A percentile compares a stretch with the other conserved stretches of the same genome.
These are phyloP conservation scores for Podospora tetraspora DNA, from an alignment of 495 filamentous ascomycete species.

Conservation along the genomic window DNA sequence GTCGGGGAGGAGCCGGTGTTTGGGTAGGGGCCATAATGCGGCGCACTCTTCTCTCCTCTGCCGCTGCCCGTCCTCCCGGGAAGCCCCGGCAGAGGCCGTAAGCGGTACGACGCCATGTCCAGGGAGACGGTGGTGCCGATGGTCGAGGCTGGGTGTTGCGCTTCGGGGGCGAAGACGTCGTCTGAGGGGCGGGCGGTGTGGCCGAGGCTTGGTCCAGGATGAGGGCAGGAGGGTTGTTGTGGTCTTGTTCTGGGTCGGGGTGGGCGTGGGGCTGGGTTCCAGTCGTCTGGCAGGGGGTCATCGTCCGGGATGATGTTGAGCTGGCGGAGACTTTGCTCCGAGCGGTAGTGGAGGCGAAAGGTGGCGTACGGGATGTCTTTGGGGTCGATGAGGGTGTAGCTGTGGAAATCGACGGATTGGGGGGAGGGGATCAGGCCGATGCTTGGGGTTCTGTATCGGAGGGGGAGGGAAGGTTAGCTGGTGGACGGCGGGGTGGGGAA, in stretches of 20 bases:
- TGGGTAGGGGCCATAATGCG: no score
- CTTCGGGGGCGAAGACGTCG: not conserved
- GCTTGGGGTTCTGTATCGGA: constrained; percentile 33
- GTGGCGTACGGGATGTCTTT: constrained; percentile 43
- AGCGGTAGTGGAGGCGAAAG: constrained; percentile 49
- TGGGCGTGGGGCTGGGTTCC: not conserved
- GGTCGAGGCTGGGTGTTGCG: not conserved
- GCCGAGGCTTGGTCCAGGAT: not conserved
- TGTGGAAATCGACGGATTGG: constrained; percentile 42
- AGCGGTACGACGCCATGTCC: not conserved
- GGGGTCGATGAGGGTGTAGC: constrained; percentile 43
- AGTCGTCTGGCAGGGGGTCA: constrained; percentile 5
- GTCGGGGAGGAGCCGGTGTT: no score
- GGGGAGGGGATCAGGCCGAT: constrained; percentile 45
- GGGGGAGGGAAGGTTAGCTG: constrained; percentile 8
- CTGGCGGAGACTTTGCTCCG: constrained; percentile 36
- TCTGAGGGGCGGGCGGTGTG: not conserved
- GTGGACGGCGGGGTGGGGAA: not conserved
- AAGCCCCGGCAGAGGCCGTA: not conserved
- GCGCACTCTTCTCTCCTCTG: no score
- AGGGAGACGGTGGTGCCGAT: not conserved
- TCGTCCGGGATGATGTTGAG: constrained; percentile 31
- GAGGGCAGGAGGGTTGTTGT: not conserved
- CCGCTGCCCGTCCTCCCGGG: not conserved
- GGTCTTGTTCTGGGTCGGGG: not conserved